Evolutionary conservation across 2,329 filamentous ascomycete genomes (phyloP).

Genomic region (Fusarium sp.): DNA sequence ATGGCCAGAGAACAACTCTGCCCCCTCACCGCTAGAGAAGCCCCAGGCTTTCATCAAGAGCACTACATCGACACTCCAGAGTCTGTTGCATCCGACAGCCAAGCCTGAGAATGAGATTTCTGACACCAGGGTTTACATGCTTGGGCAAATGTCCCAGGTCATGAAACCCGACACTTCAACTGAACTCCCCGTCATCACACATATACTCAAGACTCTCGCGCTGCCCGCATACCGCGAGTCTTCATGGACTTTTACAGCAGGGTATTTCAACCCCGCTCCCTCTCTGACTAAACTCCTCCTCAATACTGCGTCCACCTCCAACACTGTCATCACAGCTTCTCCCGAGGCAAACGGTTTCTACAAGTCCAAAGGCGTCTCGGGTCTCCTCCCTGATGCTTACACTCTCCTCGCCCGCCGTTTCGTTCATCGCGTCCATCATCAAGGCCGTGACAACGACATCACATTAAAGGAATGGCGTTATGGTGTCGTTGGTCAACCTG

Average conservation of each 20-base stretch:
- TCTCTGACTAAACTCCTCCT: constrained; percentile 83
- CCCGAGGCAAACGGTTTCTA: constrained; percentile 97
- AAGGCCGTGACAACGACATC: constrained; percentile 65
- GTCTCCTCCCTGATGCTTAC: constrained; percentile 91
- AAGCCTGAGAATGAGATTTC: constrained; percentile 40
- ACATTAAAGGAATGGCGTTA: constrained; percentile 86
- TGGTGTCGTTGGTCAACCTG: constrained; percentile 81
- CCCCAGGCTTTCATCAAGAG: constrained; percentile 74
- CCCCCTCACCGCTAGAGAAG: constrained; percentile 77
- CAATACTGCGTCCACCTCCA: constrained; percentile 72
- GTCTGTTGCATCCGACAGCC: constrained; percentile 64
- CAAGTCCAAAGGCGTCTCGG: constrained; percentile 84
- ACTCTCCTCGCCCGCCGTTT: constrained; percentile 88
- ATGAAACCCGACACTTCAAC: constrained; percentile 84
- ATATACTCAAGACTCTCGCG: constrained; percentile 75
- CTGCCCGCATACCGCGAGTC: constrained; percentile 71
- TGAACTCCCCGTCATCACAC: constrained; percentile 83
- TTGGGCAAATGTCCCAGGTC: constrained; percentile 88
- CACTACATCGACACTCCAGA: constrained; percentile 72
- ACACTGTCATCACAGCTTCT: constrained; percentile 90
- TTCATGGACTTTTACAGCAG: constrained; percentile 95
- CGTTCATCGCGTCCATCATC: constrained; percentile 65
- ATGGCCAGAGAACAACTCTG: constrained; percentile 81
- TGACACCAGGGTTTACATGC: constrained; percentile 83
- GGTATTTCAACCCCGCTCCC: constrained; percentile 97